Base-by-base conservation (phyloP, 176 grass and related monocot genomes). In the Zoysia japonica region DNA sequence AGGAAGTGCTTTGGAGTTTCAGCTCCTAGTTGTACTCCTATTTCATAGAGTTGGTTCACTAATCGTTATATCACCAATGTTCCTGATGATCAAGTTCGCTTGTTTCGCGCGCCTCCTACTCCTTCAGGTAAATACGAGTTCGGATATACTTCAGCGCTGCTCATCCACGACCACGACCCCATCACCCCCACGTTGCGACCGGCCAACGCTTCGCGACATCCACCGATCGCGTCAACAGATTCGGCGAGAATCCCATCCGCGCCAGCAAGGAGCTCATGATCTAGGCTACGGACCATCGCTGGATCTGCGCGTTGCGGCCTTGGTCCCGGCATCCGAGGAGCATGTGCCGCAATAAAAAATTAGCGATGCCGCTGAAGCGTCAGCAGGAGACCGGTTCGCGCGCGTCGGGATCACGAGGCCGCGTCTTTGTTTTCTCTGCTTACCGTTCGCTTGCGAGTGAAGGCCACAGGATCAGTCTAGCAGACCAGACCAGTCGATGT, bases 261-360 rank as follows among this genome's bases (percentile, higher is more conserved):
- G 39, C 11, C 49, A 49, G 36, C 64, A 38, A 65, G 17, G 47
- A n/a, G 28, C 70, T 13, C 86, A 7, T 43, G 15, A 70, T 59
- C 81, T 47, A 84, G 62, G 76, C 51, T 53, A 68, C n/a, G 72
- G 75, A 63, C 68, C 74, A 55, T 79, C 80, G 20, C 43, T 10
- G 28, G 77, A 79, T 79, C 65, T 8, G 47, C 72, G 57, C 85
- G 17, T 60, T 80, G 49, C 50, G 10, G 46, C 12, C 11, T 72
- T 28, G 36, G 79, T 63, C 62, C 52, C 69, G 71, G 70, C 47
- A 67, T 67, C 72, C 81, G 81, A 83, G 42, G 65, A 0, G 67
- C 53, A 69, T 74, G 51, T 51, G 84, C 40, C 7, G 3, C 43
- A 35, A 38, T 42, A 50, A 77, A 82, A 82, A 67, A 11, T 6